Conservation (phyloP, 208 protist genomes). For the Trypanosomatidae sp. region DNA sequence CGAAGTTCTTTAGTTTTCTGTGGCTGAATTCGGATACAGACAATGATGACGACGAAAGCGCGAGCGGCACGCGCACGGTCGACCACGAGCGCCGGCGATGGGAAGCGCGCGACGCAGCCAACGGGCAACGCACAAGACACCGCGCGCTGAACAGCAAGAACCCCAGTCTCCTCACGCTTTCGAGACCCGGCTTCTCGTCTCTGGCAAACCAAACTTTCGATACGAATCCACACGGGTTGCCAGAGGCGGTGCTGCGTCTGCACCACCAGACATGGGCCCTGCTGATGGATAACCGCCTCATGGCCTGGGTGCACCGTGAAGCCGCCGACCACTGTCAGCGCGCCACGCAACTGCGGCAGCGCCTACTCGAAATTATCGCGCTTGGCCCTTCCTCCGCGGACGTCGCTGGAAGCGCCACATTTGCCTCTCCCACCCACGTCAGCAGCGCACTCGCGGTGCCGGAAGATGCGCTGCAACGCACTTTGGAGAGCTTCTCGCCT, state of each 20-base stretch:
- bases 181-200: conserved; percentile 1
- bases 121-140: neutral
- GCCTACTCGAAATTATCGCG: conserved; percentile 67
- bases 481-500: conserved; percentile 73
- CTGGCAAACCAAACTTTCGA: conserved; percentile 2
- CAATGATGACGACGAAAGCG: conserved; percentile 4
- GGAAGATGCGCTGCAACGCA: conserved; percentile 52
- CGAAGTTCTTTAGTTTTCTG: conserved; percentile 61
- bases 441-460: conserved; percentile 9
- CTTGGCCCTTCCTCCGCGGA: conserved; percentile 11
- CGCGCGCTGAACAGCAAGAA: neutral
- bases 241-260: conserved; percentile 44
- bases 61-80: neutral
- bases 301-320: conserved; percentile 87
- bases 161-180: conserved; percentile 9
- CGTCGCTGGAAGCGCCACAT: neutral
- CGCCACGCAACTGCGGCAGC: conserved; percentile 62
- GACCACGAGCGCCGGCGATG: neutral
- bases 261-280: conserved; percentile 82
- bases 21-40: conserved; percentile 16
- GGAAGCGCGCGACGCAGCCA: neutral
- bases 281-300: conserved; percentile 83
- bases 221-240: conserved; percentile 41
- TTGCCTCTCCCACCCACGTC: neutral
- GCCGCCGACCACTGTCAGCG: conserved; percentile 55